These are phyloP conservation scores for Talaromyces adpressus DNA, from an alignment of 495 filamentous ascomycete genomes.

Conservation along the genomic window DNA sequence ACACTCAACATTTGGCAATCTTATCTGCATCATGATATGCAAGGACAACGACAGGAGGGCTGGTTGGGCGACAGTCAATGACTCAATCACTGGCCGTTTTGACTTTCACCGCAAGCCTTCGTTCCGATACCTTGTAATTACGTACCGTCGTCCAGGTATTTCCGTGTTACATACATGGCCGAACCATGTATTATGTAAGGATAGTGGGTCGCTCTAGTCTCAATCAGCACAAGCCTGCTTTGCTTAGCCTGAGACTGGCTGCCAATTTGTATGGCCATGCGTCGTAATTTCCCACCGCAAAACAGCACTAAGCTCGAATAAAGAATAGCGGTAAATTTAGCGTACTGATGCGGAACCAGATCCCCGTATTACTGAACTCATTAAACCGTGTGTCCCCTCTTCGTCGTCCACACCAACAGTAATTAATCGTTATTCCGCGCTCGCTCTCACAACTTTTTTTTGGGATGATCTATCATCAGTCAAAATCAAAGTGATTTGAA, in stretches of 20 bases:
- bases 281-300: background rate
- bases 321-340: background rate
- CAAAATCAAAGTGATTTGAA: background rate
- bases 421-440: background rate
- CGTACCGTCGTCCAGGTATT: background rate
- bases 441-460: constrained; percentile 6
- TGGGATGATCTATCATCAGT: background rate
- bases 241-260: background rate
- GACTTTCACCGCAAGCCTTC: background rate
- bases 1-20: background rate
- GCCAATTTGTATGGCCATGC: background rate
- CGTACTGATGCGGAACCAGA: constrained; percentile 1
- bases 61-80: background rate
- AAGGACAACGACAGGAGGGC: background rate
- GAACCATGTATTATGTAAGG: background rate
- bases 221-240: background rate
- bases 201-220: background rate
- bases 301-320: background rate
- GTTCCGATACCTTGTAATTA: background rate
- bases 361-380: constrained; percentile 5
- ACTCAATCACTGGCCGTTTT: background rate
- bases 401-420: background rate
- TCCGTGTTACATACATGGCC: background rate
- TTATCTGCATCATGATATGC: background rate
- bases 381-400: background rate